Evolutionary conservation across 1,284 basidiomycete species (phyloP), one percentile per base, ranked within the genome.

Genomic region (Athelia sp.): DNA sequence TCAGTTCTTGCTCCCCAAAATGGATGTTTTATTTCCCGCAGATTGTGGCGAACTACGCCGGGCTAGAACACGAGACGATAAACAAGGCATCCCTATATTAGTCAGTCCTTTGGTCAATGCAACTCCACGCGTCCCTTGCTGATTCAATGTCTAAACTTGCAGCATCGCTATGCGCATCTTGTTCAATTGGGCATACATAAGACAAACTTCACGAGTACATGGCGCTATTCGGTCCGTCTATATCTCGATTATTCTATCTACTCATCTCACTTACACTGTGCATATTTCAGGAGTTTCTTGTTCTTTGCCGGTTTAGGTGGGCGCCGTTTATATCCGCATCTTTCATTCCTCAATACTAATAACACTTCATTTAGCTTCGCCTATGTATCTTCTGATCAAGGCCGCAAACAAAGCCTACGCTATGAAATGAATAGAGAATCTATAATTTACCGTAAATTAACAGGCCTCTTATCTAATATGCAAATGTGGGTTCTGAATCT

Each of bases 21-120:
- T n/a, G 17, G 8, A 31, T 14, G 10, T 3, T 38, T 32, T 11
- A n/a, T n/a, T 34, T 11, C n/a, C n/a, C 32, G 19, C 46, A 63
- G 62, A 54, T 72, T 8, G 68, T 58, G 9, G 68, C 58, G 6
- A 64, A 71, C 48, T 58, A 58, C 15, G 67, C 62, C 15, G 62
- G 63, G 8, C 52, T 71, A 4, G 64, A 71, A 31, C 52, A 61
- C 47, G 38, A 50, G 22, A 59, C 57, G 3, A 53, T 72, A 43
- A 72, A 71, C 36, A 58, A 55, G 18, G 54, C 57, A 2, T 59
- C 66, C 4, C 50, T 65, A 13, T 50, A 57, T 4, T 69, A 62
- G 68, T 71, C 48, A 23, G 69, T n/a, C n/a, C n/a, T n/a, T n/a
- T n/a, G n/a, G n/a, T 64, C 21, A 14, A 14, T 19, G 13, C 40